Evolutionary conservation across 2,329 filamentous ascomycete genomes (phyloP), one percentile per base, ranked within the genome.

Genomic region (Emmonsiellopsis sp.): DNA sequence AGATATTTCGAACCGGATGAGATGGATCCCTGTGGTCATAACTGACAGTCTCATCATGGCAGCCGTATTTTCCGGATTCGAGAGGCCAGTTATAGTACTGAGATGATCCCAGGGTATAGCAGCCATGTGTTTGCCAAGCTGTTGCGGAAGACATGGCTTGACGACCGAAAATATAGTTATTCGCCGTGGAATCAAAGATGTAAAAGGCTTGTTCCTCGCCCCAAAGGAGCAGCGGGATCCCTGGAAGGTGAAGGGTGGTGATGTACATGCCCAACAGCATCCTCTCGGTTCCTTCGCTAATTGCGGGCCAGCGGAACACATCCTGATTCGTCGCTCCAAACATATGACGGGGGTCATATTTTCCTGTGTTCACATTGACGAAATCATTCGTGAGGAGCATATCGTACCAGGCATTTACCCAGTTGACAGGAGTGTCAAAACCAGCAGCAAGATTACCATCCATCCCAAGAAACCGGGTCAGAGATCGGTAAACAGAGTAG

Each of bases 201-300:
- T 85, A 85, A 56, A 81, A 82, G 0, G 77, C 79, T 65, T 86
- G 83, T 61, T 86, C 83, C 62, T 86, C 83, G 15, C 83, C 82
- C 79, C 80, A 86, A 13, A 79, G 73, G 13, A 83, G 66, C 32
- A 82, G 63, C 0, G 82, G 79, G 32, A 84, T 81, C 13, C 82
- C 82, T 1, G 82, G 82, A 63, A 84, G 72, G 46, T 81, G 70
- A 50, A 84, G 62, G 0, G 80, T 81, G 1, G 79, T 80, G 44
- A 85, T 73, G 59, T 81, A 84, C 13, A 79, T 70, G 5, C 75
- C 82, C 4, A 84, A 66, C 6, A 84, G 67, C 62, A 81, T 77
- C 44, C 79, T 74, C 59, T 83, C 72, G 0, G 78, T 78, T 3
- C 82, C 82, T 54, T 80, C 75, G 38, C 72, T 69, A 26, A 85